Evolutionary conservation across 176 grass and related monocot genomes (phyloP).

Genomic region (Zoysia japonica): DNA sequence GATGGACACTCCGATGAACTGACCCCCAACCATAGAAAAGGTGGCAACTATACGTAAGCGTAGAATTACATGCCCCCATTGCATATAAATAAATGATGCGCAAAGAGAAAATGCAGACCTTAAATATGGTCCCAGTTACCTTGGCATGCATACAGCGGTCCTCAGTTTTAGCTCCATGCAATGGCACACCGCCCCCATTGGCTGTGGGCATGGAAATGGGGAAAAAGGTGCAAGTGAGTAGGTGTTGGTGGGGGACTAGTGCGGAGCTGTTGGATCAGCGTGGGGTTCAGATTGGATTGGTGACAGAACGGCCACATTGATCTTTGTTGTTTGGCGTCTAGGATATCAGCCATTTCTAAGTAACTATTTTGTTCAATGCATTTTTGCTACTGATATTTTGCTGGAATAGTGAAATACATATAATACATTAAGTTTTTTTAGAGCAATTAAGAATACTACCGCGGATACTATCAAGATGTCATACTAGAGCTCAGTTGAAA

Average conservation of each 20-base stretch:
- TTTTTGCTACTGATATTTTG: too few relatives aligned
- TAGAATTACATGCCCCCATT: too few relatives aligned
- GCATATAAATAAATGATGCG: too few relatives aligned
- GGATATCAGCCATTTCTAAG: too few relatives aligned
- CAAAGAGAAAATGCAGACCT: too few relatives aligned
- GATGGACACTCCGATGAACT: too few relatives aligned
- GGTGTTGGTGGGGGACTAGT: conserved; percentile 10
- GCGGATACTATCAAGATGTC: background rate
- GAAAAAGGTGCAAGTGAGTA: background rate
- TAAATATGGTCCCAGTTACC: too few relatives aligned
- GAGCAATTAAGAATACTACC: background rate
- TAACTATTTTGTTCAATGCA: background rate
- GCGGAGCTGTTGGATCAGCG: background rate
- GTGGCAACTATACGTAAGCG: too few relatives aligned
- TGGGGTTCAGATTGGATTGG: background rate
- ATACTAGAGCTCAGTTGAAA: background rate
- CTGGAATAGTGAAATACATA: background rate
- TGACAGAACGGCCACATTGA: background rate
- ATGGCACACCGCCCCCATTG: conserved; percentile 15
- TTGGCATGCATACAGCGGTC: conserved; percentile 15
- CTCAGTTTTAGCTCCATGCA: conserved; percentile 27
- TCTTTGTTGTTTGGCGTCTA: background rate
- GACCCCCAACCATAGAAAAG: too few relatives aligned
- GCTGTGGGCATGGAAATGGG: conserved; percentile 32
- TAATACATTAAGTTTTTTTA: background rate